Evolutionary conservation across 192 early-diverging fungal genomes (phyloP), one percentile per base, ranked within the genome.

Genomic region (Backusella parvicylindrica): DNA sequence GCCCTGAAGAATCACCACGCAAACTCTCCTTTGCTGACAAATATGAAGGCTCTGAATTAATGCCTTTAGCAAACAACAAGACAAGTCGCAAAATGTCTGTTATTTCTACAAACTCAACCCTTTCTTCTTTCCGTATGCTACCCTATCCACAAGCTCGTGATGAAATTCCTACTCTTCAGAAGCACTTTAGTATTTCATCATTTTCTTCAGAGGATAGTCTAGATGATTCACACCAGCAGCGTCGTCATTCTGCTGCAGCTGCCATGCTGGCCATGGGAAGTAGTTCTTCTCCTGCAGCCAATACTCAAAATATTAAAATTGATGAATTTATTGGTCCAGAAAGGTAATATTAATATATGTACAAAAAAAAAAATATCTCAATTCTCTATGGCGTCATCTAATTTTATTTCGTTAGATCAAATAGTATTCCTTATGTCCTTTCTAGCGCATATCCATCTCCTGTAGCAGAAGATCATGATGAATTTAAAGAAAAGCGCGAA

Each of bases 191-290:
- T 8, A 35, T 36, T 41, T 67, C 75, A 4, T 70, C 32, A 18
- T 21, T 28, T 12, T 63, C 36, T 30, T 41, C 30, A 21, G 49
- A 76, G 0, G 9, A 75, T 28, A 50, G 23, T 23, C 40, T 75
- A 3, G 36, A 64, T 7, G 72, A 73, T 30, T 67, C 47, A 37
- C 75, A 72, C 0, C 70, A 77, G 32, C 70, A 77, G 41, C 70
- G 76, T 47, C 70, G 76, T 26, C 53, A 77, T 40, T 77, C 76
- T 36, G 76, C 76, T 49, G 76, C 76, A 21, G 71, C 71, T 56
- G 76, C 76, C 31, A 77, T 77, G 76, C 33, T 77, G 16, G 76
- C 76, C 65, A 77, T 77, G 76, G 76, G 76, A 18, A 77, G 35
- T 15, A 21, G 67, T 23, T 37, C 50, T 63, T 50, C 67, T 28